Conservation (phyloP, 2,329 filamentous ascomycete genomes). For the Truncatella angustata region DNA sequence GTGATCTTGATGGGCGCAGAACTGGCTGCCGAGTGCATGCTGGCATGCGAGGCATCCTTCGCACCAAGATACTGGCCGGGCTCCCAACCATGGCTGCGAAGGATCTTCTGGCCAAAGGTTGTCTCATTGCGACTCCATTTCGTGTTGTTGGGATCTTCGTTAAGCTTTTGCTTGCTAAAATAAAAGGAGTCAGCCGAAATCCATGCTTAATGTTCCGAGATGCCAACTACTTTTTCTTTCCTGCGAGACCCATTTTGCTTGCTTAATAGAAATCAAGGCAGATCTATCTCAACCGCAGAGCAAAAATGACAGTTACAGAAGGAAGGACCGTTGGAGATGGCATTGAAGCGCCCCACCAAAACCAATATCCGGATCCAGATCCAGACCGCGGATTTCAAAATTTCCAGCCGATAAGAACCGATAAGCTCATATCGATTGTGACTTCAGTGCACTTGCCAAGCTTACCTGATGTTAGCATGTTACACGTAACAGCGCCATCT, state of each 20-base stretch:
- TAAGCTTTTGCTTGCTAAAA: slow-evolving; percentile 63
- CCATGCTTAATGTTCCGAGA: background rate
- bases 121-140: slow-evolving; percentile 82
- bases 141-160: slow-evolving; percentile 92
- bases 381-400: slow-evolving; percentile 3
- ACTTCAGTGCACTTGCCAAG: too few species aligned
- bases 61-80: slow-evolving; percentile 82
- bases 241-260: slow-evolving; percentile 64
- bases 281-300: background rate
- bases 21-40: slow-evolving; percentile 76
- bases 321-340: background rate
- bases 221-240: slow-evolving; percentile 57
- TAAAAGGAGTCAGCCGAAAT: slow-evolving; percentile 12
- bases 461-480: too few species aligned
- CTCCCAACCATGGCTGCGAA: slow-evolving; percentile 85
- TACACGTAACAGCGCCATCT: background rate
- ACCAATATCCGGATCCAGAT: background rate
- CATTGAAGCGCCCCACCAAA: slow-evolving; percentile 7
- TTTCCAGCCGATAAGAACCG: slow-evolving; percentile 5
- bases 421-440: background rate
- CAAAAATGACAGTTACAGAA: background rate
- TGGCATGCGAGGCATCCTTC: slow-evolving; percentile 70
- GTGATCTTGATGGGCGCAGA: slow-evolving; percentile 81
- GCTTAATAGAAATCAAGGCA: background rate
- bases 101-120: slow-evolving; percentile 85